Percentiles rank a stretch among this genome's conserved stretches.
Conservation (phyloP, 768 basidiomycete genomes). For the Ramaria sp. region DNA sequence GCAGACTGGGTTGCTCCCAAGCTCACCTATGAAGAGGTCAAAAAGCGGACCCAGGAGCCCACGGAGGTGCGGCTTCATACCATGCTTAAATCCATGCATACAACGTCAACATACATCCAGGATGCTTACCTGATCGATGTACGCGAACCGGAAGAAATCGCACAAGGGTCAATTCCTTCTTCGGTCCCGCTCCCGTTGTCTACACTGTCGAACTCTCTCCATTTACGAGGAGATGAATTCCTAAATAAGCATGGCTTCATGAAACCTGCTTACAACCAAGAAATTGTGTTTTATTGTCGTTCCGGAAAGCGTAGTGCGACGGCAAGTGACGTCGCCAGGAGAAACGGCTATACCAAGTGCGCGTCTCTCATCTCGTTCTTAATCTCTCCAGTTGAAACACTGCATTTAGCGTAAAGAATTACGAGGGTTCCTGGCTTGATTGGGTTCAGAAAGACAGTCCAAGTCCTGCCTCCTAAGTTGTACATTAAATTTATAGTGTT, state of each 20-base stretch:
- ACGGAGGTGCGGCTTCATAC: conserved; percentile 36
- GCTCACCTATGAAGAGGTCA: conserved; percentile 71
- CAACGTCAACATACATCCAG: conserved; percentile 24
- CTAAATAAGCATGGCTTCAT: conserved; percentile 57
- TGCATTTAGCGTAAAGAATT: conserved; percentile 44
- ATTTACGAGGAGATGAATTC: conserved; percentile 46
- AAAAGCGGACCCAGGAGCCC: conserved; percentile 70
- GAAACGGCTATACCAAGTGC: conserved; percentile 76
- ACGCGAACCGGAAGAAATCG: conserved; percentile 86
- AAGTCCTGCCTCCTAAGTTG: conserved; percentile 13
- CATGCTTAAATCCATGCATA: conserved; percentile 11
- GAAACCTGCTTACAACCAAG: conserved; percentile 60
- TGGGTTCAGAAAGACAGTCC: conserved; percentile 55
- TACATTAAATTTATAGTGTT: background rate
- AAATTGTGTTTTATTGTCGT: conserved; percentile 84
- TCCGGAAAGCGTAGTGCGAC: conserved; percentile 77
- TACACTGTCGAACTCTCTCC: conserved; percentile 56
- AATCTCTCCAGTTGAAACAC: background rate
- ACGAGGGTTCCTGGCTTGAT: conserved; percentile 82
- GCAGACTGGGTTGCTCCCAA: conserved; percentile 70
- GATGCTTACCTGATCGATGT: conserved; percentile 75
- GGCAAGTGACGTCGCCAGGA: conserved; percentile 71
- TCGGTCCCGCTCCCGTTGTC: conserved; percentile 85
- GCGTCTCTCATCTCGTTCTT: conserved; percentile 14
- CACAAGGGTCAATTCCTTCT: conserved; percentile 87